Evolutionary conservation across 306 rosid genomes (phyloP).

Genomic region (Amphicarpaea edgeworthii): DNA sequence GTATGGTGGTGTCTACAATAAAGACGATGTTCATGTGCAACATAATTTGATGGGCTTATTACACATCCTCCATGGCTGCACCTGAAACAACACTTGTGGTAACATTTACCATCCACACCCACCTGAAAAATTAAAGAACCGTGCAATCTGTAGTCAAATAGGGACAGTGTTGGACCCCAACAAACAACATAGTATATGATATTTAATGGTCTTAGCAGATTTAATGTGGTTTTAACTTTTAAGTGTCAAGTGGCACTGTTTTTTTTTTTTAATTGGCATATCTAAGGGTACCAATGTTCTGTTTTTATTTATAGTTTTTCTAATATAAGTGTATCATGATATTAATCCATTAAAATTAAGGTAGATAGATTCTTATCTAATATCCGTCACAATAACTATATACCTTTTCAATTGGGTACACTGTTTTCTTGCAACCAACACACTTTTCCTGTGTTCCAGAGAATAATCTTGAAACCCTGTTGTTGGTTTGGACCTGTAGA

Average conservation of each 20-base stretch:
- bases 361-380: not conserved
- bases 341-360: conserved; percentile 10
- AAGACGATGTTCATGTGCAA: conserved; percentile 85
- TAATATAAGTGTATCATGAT: conserved; percentile 8
- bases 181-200: not conserved
- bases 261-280: not conserved
- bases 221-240: not conserved
- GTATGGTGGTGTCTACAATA: conserved; percentile 93
- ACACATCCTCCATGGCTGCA: conserved; percentile 92
- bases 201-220: conserved; percentile 5
- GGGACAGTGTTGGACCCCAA: not conserved
- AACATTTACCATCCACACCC: conserved; percentile 80
- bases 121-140: conserved; percentile 61
- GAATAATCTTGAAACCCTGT: conserved; percentile 76
- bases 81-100: conserved; percentile 86
- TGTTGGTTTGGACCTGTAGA: conserved; percentile 70
- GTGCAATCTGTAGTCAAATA: not conserved
- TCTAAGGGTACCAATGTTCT: not conserved
- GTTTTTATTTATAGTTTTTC: not conserved
- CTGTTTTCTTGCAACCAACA: conserved; percentile 83
- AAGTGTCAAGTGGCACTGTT: not conserved
- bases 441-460: conserved; percentile 95
- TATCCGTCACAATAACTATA: not conserved
- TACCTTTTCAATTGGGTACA: conserved; percentile 96
- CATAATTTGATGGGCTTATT: conserved; percentile 91